Percentiles rank a stretch among this genome's conserved stretches.
Conservation (phyloP, 1,139 yeast species). For the Geotrichum aggregatum region DNA sequence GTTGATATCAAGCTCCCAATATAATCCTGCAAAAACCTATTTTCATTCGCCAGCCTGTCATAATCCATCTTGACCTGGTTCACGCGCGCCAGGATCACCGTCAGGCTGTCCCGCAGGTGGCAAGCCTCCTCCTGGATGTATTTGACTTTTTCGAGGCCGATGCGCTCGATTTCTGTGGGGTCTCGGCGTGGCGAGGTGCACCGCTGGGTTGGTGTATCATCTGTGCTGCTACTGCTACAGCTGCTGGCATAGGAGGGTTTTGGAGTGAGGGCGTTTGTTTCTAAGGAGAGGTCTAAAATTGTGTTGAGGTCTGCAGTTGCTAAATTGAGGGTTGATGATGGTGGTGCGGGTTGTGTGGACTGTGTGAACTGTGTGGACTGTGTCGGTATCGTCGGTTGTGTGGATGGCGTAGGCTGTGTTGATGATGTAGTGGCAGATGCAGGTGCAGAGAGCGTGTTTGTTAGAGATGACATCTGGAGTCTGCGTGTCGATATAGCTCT, state of each 20-base stretch:
- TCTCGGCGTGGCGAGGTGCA: slow-evolving; percentile 35
- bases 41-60: slow-evolving; percentile 66
- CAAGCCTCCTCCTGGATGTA: slow-evolving; percentile 36
- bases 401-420: too few species aligned
- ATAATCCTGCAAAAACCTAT: slow-evolving; percentile 77
- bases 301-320: not conserved
- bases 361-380: too few species aligned
- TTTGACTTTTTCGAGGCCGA: slow-evolving; percentile 35
- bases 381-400: too few species aligned
- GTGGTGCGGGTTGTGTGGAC: too few species aligned
- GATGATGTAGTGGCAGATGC: too few species aligned
- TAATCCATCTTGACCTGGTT: slow-evolving; percentile 52
- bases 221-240: too few species aligned
- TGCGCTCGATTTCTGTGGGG: slow-evolving; percentile 31
- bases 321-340: too few species aligned
- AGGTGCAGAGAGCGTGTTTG: too few species aligned
- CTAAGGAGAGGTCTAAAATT: not conserved
- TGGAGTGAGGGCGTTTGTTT: not conserved
- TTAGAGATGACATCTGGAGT: too few species aligned
- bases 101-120: slow-evolving; percentile 38
- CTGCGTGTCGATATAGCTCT: too few species aligned
- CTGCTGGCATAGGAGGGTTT: not conserved
- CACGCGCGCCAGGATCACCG: slow-evolving; percentile 38
- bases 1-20: slow-evolving; percentile 78
- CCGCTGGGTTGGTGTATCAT: not conserved